Evolutionary conservation across 257 asterid genomes (phyloP).

Genomic region (Fraxinus quadrangulata): DNA sequence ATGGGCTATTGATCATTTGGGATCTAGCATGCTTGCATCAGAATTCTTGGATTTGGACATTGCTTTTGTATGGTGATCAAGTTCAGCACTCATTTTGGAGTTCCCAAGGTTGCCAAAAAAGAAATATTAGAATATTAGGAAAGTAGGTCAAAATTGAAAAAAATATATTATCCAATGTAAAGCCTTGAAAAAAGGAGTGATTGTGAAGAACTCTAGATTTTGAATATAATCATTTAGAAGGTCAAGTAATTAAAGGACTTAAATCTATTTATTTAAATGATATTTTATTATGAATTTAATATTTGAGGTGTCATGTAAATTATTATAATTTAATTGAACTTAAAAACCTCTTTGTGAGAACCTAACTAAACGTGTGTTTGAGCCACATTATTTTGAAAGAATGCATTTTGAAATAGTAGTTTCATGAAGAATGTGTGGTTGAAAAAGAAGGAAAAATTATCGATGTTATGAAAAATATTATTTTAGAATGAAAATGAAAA

Average conservation of each 20-base stretch:
- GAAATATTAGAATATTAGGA: neutral
- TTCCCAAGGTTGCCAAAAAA: neutral
- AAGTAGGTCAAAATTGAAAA: constrained; percentile 1
- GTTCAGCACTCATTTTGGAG: neutral
- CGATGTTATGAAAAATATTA: too few species aligned
- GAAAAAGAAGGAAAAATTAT: too few species aligned
- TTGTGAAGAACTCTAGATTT: neutral
- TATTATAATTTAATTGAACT: too few species aligned
- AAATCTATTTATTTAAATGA: too few species aligned
- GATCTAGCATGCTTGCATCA: constrained; percentile 7
- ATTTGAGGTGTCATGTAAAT: too few species aligned
- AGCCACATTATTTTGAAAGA: too few species aligned
- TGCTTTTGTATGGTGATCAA: neutral
- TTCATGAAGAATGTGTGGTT: too few species aligned
- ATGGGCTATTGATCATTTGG: neutral
- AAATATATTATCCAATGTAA: neutral
- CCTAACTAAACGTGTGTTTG: too few species aligned
- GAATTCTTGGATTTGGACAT: constrained; percentile 10
- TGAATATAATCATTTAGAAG: neutral
- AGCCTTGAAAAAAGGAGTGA: neutral
- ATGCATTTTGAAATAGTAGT: too few species aligned
- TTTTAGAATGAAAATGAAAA: too few species aligned
- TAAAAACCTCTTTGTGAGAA: too few species aligned
- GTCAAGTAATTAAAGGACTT: neutral
- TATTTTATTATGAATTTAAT: too few species aligned